phyloP scores from a whole-genome alignment of 140 eudicot species.

The Erigeron philadelphicus region DNA sequence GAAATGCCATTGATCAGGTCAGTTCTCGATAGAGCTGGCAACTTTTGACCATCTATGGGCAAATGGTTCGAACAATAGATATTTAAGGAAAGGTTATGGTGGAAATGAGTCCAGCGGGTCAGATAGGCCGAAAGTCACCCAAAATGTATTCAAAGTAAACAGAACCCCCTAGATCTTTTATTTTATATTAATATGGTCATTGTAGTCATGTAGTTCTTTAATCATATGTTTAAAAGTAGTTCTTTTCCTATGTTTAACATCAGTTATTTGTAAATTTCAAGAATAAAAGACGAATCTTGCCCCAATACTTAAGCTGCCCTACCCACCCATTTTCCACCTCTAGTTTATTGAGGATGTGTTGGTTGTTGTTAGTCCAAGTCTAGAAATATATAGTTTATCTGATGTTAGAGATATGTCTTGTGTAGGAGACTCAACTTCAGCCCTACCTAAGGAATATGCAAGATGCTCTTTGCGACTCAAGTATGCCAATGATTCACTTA shows the following conservation, averaged over 20 bases:
- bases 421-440: slow-evolving; percentile 93
- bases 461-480: slow-evolving; percentile 91
- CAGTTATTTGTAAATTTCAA: not conserved
- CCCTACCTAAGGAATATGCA: slow-evolving; percentile 73
- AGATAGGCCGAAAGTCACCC: not conserved
- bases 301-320: not conserved
- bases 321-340: not conserved
- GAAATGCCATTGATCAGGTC: slow-evolving; percentile 78
- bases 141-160: not conserved
- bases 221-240: not conserved
- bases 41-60: not conserved
- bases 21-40: not conserved
- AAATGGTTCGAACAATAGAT: not conserved
- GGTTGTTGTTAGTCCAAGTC: not conserved
- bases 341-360: not conserved
- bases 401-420: slow-evolving; percentile 4
- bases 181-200: not conserved
- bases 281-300: not conserved
- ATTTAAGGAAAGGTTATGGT: not conserved
- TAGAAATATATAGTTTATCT: slow-evolving; percentile 11
- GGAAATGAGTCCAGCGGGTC: not conserved
- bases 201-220: no score
- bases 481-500: slow-evolving; percentile 36
- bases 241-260: not conserved
- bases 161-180: not conserved